Percentiles rank a stretch among this genome's conserved stretches.
Evolutionary conservation across 1,284 basidiomycete species (phyloP).

Genomic region (Marasmius oreades): DNA sequence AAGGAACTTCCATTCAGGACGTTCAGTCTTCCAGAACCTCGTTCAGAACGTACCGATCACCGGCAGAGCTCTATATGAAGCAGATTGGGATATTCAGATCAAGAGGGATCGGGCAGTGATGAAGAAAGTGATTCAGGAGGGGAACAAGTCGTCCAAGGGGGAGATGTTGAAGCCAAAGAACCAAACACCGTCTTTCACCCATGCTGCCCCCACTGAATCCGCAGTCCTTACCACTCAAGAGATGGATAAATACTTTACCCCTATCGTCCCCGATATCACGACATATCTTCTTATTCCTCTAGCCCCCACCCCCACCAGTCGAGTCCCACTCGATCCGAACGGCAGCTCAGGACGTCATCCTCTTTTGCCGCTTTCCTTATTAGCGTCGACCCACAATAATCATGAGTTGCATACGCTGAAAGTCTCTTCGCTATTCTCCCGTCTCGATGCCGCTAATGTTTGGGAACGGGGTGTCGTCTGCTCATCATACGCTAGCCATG

Average conservation of each 20-base stretch:
- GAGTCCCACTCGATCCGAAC: conserved; percentile 49
- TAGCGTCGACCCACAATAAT: conserved; percentile 48
- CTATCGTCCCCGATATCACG: conserved; percentile 41
- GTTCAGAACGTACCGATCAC: conserved; percentile 72
- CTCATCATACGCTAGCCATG: conserved; percentile 46
- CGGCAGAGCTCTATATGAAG: conserved; percentile 65
- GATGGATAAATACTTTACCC: conserved; percentile 59
- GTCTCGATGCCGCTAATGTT: conserved; percentile 61
- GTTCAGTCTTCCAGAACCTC: conserved; percentile 73
- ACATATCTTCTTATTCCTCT: conserved; percentile 71
- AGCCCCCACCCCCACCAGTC: conserved; percentile 62
- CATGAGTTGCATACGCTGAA: conserved; percentile 56
- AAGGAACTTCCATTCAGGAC: conserved; percentile 65
- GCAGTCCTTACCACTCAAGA: conserved; percentile 29
- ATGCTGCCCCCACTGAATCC: conserved; percentile 8
- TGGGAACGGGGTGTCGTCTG: conserved; percentile 60
- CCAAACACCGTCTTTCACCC: conserved; percentile 15
- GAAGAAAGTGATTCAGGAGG: conserved; percentile 24
- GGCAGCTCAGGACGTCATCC: conserved; percentile 24
- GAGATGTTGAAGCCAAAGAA: conserved; percentile 28
- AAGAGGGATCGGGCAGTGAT: conserved; percentile 41
- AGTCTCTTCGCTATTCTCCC: conserved; percentile 64
- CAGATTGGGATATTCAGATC: conserved; percentile 58
- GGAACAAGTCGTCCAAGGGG: conserved; percentile 23
- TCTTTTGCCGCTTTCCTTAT: conserved; percentile 52